Percentiles rank a stretch among this genome's conserved stretches.
Conservation (phyloP, 805 yeast species). For the Millerozyma acaciae region DNA sequence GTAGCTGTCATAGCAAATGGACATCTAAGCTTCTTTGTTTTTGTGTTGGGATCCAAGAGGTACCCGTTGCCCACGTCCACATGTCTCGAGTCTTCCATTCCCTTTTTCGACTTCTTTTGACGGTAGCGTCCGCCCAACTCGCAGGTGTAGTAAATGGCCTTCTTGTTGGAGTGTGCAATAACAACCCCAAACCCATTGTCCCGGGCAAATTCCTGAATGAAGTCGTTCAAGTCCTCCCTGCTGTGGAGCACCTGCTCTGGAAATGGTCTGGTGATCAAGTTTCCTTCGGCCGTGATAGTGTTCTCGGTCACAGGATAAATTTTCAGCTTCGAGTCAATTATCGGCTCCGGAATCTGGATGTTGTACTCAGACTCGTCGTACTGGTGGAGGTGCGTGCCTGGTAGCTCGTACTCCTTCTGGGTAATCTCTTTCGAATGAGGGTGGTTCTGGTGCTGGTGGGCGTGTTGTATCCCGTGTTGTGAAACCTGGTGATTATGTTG, state of each 20-base stretch:
- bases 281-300: conserved; percentile 46
- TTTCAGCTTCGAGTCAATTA: conserved; percentile 38
- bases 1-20: conserved; percentile 60
- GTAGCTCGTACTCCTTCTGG: conserved; percentile 9
- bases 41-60: conserved; percentile 37
- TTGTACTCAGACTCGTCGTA: conserved; percentile 37
- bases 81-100: conserved; percentile 17
- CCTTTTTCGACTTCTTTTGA: conserved; percentile 40
- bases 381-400: conserved; percentile 8
- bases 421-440: conserved; percentile 8
- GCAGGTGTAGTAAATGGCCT: conserved; percentile 58
- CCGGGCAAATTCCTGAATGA: conserved; percentile 52
- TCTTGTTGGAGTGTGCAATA: conserved; percentile 54
- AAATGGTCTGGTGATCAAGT: conserved; percentile 50
- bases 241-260: conserved; percentile 50
- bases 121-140: conserved; percentile 56
- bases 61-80: conserved; percentile 31
- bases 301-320: conserved; percentile 42
- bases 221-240: conserved; percentile 49
- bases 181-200: conserved; percentile 59
- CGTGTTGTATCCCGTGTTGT: conserved; percentile 11
- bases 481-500: conserved; percentile 7
- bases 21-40: conserved; percentile 51
- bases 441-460: conserved; percentile 3
- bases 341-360: conserved; percentile 45